Evolutionary conservation across 768 basidiomycete species (phyloP), one percentile per base, ranked within the genome.

Genomic region (Phylloporus arenicola): DNA sequence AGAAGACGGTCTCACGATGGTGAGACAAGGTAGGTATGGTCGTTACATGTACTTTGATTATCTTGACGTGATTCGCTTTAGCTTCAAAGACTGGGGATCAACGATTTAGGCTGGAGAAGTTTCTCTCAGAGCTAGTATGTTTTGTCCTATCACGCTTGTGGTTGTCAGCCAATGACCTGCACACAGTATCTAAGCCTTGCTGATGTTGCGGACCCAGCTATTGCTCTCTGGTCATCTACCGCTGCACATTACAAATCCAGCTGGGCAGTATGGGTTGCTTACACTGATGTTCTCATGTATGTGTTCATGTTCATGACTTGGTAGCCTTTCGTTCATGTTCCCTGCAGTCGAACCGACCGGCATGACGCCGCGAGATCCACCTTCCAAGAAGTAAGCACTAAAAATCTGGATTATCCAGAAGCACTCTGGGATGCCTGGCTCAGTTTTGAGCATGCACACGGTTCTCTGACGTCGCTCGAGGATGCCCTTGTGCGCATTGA

Each of bases 401-500:
- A 86, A 64, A 80, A 84, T 44, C 59, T 98, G 34, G 95, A 99
- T 67, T 98, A 93, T 86, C 93, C 96, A 0, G 95, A 99, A 67
- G 87, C 85, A 10, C 72, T 98, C 8, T 95, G 90, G 84, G 90
- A 93, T 48, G 85, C 88, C 1, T 95, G 91, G 88, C 61, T 84
- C 16, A 70, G 76, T n/a, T 96, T 97, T 59, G 95, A 97, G 64
- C 81, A 90, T 56, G 70, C 87, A 4, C 76, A 92, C 59, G 95
- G 95, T 1, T 76, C 80, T 20, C 72, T 90, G 13, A 72, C 78
- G 25, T 80, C 83, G 33, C 72, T 90, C 25, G 82, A 89, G 34
- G 69, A 71, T 10, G 80, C 80, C 37, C 63, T 86, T 40, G 79
- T 80, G 48, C 81, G 81, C 53, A 72, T 90, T 19, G 80, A 86